Evolutionary conservation across 345 rosid genomes (phyloP).

Genomic region (Streptanthus diversifolius): DNA sequence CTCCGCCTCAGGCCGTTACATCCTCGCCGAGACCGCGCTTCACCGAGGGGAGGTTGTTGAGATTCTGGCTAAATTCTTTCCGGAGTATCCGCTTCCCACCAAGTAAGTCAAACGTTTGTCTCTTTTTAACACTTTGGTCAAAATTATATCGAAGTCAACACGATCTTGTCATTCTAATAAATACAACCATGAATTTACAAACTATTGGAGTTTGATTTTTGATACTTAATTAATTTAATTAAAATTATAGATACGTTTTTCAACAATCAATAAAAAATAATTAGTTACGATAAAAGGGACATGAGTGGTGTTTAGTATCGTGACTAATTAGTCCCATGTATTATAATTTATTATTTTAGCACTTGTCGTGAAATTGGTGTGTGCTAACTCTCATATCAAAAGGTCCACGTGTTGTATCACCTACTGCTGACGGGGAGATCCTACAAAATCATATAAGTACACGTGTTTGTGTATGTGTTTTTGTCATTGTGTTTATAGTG

Average conservation of each 20-base stretch:
- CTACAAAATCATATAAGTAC: neutral
- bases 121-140: neutral
- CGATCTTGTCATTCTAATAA: constrained; percentile 9
- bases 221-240: neutral
- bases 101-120: constrained; percentile 51
- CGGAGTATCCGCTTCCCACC: constrained; percentile 86
- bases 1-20: constrained; percentile 87
- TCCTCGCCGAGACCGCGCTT: constrained; percentile 79
- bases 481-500: neutral
- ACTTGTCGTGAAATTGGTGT: constrained; percentile 20
- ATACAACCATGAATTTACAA: constrained; percentile 3
- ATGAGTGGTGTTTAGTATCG: constrained; percentile 19
- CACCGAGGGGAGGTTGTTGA: constrained; percentile 98
- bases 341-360: neutral
- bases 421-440: constrained; percentile 2
- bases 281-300: constrained; percentile 26
- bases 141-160: constrained; percentile 17
- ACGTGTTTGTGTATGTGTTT: constrained; percentile 7
- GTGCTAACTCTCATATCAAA: constrained; percentile 23
- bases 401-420: constrained; percentile 19
- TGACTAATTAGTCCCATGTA: neutral
- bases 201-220: neutral
- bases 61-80: constrained; percentile 83
- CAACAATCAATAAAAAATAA: neutral
- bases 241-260: neutral